Conservation (phyloP, 257 asterid genomes). For the Misopates orontium region DNA sequence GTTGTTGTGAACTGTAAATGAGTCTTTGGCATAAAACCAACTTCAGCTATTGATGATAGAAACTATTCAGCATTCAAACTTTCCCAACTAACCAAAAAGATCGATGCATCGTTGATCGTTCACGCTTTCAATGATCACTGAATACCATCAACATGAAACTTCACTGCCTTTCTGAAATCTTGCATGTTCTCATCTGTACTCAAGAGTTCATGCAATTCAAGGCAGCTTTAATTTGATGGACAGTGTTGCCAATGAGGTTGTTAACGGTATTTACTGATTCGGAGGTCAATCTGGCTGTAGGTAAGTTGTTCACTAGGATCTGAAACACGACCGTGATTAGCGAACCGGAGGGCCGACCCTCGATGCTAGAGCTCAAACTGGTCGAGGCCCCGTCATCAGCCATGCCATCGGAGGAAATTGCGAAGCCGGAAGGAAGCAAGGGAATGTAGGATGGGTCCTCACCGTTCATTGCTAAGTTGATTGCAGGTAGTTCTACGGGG, state of each 20-base stretch:
- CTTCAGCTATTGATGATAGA: constrained; percentile 40
- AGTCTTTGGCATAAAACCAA: constrained; percentile 35
- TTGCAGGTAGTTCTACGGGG: constrained; percentile 76
- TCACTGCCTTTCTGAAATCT: neutral
- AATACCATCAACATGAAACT: constrained; percentile 25
- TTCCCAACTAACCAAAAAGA: constrained; percentile 52
- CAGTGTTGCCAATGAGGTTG: constrained; percentile 70
- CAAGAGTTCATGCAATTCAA: constrained; percentile 60
- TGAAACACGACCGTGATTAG: constrained; percentile 79
- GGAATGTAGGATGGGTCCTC: constrained; percentile 83
- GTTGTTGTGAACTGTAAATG: constrained; percentile 44
- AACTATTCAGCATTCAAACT: constrained; percentile 47
- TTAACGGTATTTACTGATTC: constrained; percentile 86
- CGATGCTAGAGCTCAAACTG: constrained; percentile 34
- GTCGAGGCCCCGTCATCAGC: constrained; percentile 49
- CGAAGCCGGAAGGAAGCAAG: constrained; percentile 80
- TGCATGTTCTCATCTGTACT: constrained; percentile 20
- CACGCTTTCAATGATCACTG: no score
- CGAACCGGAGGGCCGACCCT: constrained; percentile 50
- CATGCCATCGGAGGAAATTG: constrained; percentile 72
- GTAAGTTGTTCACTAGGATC: constrained; percentile 72
- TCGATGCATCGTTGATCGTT: no score
- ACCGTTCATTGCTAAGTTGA: constrained; percentile 90
- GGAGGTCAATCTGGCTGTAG: constrained; percentile 76
- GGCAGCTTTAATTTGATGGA: constrained; percentile 89